phyloP scores from a whole-genome alignment of 768 basidiomycete species.

The Rhodotorula paludigena region DNA sequence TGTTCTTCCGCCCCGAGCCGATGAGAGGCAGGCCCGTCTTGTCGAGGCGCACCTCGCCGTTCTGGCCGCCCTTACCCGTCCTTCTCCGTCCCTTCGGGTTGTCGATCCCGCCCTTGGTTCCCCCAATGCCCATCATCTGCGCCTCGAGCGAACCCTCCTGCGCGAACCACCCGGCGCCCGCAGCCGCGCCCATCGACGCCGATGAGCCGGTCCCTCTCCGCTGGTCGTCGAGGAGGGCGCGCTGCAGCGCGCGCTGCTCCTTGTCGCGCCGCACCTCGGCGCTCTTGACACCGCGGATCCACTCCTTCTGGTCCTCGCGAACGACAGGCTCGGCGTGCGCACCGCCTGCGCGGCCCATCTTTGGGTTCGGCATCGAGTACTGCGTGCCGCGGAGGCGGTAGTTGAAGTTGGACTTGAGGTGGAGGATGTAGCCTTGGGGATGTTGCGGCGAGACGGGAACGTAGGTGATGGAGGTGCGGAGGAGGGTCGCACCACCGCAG shows the following conservation, averaged over 20 bases:
- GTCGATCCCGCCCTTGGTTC: slow-evolving; percentile 64
- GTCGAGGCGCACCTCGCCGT: slow-evolving; percentile 42
- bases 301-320: slow-evolving; percentile 87
- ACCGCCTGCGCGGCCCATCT: slow-evolving; percentile 65
- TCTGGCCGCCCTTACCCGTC: slow-evolving; percentile 39
- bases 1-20: slow-evolving; percentile 82
- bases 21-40: slow-evolving; percentile 69
- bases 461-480: slow-evolving; percentile 82
- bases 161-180: slow-evolving; percentile 15
- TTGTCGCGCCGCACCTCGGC: slow-evolving; percentile 68
- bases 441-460: slow-evolving; percentile 47
- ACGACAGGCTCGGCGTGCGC: slow-evolving; percentile 76
- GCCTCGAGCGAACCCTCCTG: slow-evolving; percentile 37
- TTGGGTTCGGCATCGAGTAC: slow-evolving; percentile 86
- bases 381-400: slow-evolving; percentile 85
- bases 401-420: slow-evolving; percentile 93
- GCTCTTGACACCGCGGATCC: slow-evolving; percentile 70
- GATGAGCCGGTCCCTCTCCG: slow-evolving; percentile 28
- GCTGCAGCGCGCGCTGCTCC: slow-evolving; percentile 71
- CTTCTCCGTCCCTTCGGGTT: slow-evolving; percentile 50
- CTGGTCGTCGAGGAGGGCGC: slow-evolving; percentile 51
- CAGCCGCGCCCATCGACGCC: not conserved
- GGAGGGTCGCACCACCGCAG: slow-evolving; percentile 75
- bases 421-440: slow-evolving; percentile 65
- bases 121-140: slow-evolving; percentile 33